Conservation (phyloP, 116 monocot species). For the Dioscorea cayenensis region DNA sequence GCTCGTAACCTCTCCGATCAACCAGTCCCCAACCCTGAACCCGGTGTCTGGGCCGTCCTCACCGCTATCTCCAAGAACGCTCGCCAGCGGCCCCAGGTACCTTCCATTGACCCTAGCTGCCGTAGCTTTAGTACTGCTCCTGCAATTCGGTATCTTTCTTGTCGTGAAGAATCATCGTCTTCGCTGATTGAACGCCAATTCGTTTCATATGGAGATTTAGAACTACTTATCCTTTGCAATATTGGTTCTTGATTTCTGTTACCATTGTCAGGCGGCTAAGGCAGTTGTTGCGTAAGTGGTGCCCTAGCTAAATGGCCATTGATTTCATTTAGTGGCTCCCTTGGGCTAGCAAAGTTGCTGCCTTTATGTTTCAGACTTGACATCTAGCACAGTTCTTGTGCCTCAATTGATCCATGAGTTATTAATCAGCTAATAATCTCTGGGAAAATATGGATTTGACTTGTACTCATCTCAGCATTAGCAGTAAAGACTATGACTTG, state of each 20-base stretch:
- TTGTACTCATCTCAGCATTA: too few species aligned
- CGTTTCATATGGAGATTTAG: too few species aligned
- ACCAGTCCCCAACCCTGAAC: conserved; percentile 61
- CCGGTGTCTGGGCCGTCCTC: conserved; percentile 83
- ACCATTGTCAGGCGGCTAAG: background rate
- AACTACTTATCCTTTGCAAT: background rate
- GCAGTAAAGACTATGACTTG: too few species aligned
- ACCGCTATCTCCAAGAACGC: conserved; percentile 84
- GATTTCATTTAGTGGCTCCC: background rate
- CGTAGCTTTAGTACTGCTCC: background rate
- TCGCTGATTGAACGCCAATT: too few species aligned
- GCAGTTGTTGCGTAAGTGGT: background rate
- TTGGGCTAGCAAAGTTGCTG: too few species aligned
- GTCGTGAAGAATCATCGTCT: too few species aligned
- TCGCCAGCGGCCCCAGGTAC: conserved; percentile 67
- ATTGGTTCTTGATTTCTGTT: background rate
- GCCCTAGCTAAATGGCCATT: background rate
- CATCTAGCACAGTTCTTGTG: too few species aligned
- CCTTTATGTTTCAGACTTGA: too few species aligned
- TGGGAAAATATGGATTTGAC: too few species aligned
- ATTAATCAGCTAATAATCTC: too few species aligned
- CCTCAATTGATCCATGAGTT: too few species aligned
- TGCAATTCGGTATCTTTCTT: background rate
- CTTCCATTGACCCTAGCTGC: background rate
- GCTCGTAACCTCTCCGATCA: conserved; percentile 66